Conservation (phyloP, 768 basidiomycete species). For the Leccinum uliginosum region DNA sequence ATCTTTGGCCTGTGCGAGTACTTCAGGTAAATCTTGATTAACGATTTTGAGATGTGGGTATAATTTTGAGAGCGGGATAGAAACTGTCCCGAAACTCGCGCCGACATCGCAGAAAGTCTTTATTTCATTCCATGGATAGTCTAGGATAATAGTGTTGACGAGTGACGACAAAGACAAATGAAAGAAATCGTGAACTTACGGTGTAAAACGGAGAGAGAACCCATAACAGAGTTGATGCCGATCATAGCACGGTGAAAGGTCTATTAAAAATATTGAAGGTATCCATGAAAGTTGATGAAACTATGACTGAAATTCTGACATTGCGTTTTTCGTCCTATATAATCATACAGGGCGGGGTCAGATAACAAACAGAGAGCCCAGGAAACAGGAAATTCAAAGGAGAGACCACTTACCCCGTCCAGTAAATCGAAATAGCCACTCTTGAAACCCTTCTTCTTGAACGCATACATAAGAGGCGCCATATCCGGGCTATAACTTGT, state of each 20-base stretch:
- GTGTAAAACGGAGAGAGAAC: slow-evolving; percentile 19
- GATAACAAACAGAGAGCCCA: background rate
- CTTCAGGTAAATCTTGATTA: slow-evolving; percentile 29
- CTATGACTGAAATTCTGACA: background rate
- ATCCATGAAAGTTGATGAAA: background rate
- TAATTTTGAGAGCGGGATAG: slow-evolving; percentile 23
- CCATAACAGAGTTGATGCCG: slow-evolving; percentile 18
- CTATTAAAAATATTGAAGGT: slow-evolving; percentile 8
- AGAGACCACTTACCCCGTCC: slow-evolving; percentile 14
- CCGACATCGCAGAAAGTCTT: slow-evolving; percentile 28
- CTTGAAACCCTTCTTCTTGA: slow-evolving; percentile 11
- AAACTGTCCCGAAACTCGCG: slow-evolving; percentile 26
- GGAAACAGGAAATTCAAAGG: background rate
- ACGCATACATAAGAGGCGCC: slow-evolving; percentile 20
- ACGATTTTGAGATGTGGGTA: slow-evolving; percentile 25
- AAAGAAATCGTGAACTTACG: slow-evolving; percentile 6
- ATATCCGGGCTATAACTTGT: slow-evolving; percentile 19
- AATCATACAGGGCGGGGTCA: background rate
- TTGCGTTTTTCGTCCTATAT: slow-evolving; percentile 12
- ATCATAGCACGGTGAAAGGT: slow-evolving; percentile 23
- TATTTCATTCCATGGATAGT: slow-evolving; percentile 24
- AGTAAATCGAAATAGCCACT: slow-evolving; percentile 22
- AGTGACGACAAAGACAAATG: background rate
- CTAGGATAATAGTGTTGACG: background rate
- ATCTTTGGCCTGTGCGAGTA: slow-evolving; percentile 19